These are phyloP conservation scores for Yamadazyma blattariae DNA, from an alignment of 1,139 yeast genomes.

Conservation along the genomic window DNA sequence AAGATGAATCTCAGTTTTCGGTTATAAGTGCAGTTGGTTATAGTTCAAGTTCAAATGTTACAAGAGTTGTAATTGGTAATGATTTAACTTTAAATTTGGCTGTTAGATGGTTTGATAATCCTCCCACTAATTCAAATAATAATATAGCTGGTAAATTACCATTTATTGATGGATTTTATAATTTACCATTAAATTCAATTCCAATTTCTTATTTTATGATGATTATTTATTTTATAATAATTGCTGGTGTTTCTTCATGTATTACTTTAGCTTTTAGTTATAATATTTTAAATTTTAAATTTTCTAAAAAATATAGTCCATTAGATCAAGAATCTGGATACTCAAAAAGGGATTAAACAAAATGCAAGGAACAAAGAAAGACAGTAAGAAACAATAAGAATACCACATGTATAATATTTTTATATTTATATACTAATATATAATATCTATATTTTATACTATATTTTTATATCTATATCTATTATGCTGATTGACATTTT, in stretches of 20 bases:
- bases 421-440: too few relatives aligned
- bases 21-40: constrained; percentile 57
- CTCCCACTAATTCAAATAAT: constrained; percentile 10
- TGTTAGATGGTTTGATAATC: constrained; percentile 52
- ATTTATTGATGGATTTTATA: constrained; percentile 41
- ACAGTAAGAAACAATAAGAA: too few relatives aligned
- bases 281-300: constrained; percentile 20
- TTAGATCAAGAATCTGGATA: constrained; percentile 27
- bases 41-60: constrained; percentile 61
- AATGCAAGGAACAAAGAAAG: too few relatives aligned
- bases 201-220: constrained; percentile 27
- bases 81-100: constrained; percentile 56
- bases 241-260: constrained; percentile 23
- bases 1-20: constrained; percentile 24
- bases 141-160: constrained; percentile 26
- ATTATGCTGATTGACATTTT: constrained; percentile 5
- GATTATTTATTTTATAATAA: constrained; percentile 21
- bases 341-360: constrained; percentile 27
- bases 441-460: too few relatives aligned
- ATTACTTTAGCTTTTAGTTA: constrained; percentile 25
- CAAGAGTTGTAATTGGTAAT: constrained; percentile 67
- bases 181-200: constrained; percentile 28
- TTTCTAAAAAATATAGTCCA: constrained; percentile 18
- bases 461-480: not conserved
- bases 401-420: too few relatives aligned